A percentile compares a stretch with the other conserved stretches of the same genome.
Conservation (phyloP, 2,329 filamentous ascomycete species). For the Hymenoscyphus occultus region DNA sequence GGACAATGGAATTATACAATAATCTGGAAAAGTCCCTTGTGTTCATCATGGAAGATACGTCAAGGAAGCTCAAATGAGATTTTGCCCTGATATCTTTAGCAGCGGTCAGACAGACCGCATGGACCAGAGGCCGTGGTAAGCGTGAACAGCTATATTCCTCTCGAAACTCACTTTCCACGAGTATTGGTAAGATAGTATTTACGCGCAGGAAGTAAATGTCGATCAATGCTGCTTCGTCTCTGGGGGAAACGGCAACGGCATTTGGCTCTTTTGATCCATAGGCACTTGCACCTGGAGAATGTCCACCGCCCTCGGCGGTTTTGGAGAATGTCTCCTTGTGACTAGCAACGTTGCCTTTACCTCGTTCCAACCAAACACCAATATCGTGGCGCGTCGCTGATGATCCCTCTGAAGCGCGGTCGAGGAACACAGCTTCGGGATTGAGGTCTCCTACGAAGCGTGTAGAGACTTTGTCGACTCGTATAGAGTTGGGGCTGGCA, state of each 20-base stretch:
- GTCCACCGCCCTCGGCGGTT: neutral
- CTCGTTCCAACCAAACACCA: constrained; percentile 10
- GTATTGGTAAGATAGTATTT: constrained; percentile 5
- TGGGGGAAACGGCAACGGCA: neutral
- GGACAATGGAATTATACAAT: constrained; percentile 8
- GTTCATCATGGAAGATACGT: neutral
- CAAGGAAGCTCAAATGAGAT: neutral
- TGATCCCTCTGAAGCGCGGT: neutral
- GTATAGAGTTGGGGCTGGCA: neutral
- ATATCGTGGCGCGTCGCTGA: neutral
- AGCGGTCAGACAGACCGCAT: constrained; percentile 3
- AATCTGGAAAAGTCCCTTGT: constrained; percentile 4
- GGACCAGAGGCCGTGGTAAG: constrained; percentile 3
- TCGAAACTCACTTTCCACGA: constrained; percentile 4
- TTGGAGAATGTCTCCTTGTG: neutral
- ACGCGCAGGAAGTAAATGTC: constrained; percentile 9
- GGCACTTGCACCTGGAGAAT: neutral
- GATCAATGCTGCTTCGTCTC: constrained; percentile 6
- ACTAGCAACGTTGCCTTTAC: neutral
- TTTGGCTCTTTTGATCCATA: neutral
- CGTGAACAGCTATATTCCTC: neutral
- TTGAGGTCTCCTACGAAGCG: constrained; percentile 14
- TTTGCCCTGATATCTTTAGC: neutral
- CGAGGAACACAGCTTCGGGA: constrained; percentile 10
- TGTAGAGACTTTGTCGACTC: neutral